Conservation (phyloP, 148 eudicot genomes). For the Camellia japonica region DNA sequence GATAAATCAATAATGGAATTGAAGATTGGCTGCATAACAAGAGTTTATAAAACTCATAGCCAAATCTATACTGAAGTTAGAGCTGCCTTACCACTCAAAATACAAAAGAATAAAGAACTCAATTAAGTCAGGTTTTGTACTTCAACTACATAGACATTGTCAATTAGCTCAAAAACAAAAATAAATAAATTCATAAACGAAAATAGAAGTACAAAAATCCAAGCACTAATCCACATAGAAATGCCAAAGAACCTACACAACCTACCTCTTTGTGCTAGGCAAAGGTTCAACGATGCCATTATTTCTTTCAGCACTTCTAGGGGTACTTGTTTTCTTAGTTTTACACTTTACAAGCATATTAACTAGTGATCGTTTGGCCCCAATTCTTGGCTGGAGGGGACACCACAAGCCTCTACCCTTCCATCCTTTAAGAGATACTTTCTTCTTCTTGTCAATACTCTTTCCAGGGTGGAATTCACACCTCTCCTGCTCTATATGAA, state of each 20-base stretch:
- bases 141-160: background rate
- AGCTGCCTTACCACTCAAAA: background rate
- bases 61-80: background rate
- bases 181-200: background rate
- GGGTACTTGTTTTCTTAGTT: slow-evolving; percentile 23
- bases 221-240: background rate
- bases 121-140: background rate
- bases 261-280: slow-evolving; percentile 35
- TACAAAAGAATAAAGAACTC: background rate
- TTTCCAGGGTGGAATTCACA: slow-evolving; percentile 18
- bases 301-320: slow-evolving; percentile 23
- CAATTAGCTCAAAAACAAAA: slow-evolving; percentile 9
- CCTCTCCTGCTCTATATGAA: slow-evolving; percentile 24
- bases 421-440: slow-evolving; percentile 12
- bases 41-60: background rate
- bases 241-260: background rate
- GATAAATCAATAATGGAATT: background rate
- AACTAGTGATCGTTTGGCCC: too few species aligned
- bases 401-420: too few species aligned
- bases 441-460: slow-evolving; percentile 27
- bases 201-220: background rate
- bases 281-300: slow-evolving; percentile 16
- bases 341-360: slow-evolving; percentile 7
- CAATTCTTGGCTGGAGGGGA: too few species aligned
- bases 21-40: background rate